phyloP scores from a whole-genome alignment of 1,284 basidiomycete genomes.

The Golubevia pallescens region DNA sequence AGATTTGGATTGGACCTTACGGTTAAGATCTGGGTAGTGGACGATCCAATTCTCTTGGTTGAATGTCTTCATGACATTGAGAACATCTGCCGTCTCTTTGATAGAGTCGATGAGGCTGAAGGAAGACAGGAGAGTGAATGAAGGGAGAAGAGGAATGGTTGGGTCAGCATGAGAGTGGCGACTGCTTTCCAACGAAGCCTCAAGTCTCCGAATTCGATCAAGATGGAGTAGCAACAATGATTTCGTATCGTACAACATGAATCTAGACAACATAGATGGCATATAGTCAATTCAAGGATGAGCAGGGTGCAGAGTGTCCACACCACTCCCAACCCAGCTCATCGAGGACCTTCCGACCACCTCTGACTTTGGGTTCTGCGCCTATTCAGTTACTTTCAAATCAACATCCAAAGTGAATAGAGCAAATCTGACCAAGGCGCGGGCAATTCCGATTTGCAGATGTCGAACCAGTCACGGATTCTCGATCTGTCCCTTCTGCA shows the following conservation, averaged over 20 bases:
- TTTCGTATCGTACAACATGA: background rate
- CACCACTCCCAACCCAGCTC: too few relatives aligned
- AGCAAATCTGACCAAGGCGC: too few relatives aligned
- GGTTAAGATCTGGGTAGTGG: slow-evolving; percentile 35
- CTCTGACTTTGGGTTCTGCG: too few relatives aligned
- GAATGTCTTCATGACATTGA: slow-evolving; percentile 40
- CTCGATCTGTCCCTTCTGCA: too few relatives aligned
- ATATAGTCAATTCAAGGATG: background rate
- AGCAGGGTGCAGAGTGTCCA: too few relatives aligned
- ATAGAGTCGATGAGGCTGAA: slow-evolving; percentile 25
- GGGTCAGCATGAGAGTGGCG: too few relatives aligned
- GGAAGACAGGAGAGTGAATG: slow-evolving; percentile 3
- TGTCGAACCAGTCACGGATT: too few relatives aligned
- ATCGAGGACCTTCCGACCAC: too few relatives aligned
- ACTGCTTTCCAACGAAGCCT: background rate
- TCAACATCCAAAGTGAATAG: too few relatives aligned
- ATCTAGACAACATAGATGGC: background rate
- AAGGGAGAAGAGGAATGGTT: too few relatives aligned
- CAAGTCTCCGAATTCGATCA: background rate
- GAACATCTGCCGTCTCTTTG: slow-evolving; percentile 28
- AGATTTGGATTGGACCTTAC: background rate
- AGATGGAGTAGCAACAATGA: background rate
- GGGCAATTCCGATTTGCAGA: too few relatives aligned
- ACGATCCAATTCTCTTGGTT: slow-evolving; percentile 53
- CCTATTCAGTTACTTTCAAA: too few relatives aligned